These are phyloP conservation scores for Starmerella vitae DNA, from an alignment of 805 yeast genomes.

Conservation along the genomic window DNA sequence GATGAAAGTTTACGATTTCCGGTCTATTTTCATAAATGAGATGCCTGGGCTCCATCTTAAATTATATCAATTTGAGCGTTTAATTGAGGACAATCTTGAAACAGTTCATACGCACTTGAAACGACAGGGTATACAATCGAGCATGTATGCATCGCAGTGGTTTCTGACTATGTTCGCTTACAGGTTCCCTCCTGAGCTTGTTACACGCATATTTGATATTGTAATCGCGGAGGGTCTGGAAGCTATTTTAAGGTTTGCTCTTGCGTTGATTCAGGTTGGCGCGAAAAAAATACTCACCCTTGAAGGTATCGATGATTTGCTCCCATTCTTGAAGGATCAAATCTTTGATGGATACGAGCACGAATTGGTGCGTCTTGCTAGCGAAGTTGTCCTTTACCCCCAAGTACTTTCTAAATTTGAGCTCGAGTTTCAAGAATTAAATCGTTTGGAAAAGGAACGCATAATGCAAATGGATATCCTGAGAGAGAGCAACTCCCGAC, in stretches of 20 bases:
- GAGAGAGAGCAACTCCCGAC: slow-evolving; percentile 51
- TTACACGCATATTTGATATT: slow-evolving; percentile 73
- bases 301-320: slow-evolving; percentile 54
- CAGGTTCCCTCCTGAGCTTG: slow-evolving; percentile 82
- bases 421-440: slow-evolving; percentile 64
- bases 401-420: slow-evolving; percentile 55
- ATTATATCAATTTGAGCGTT: slow-evolving; percentile 79
- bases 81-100: slow-evolving; percentile 67
- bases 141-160: slow-evolving; percentile 98
- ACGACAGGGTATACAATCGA: slow-evolving; percentile 76
- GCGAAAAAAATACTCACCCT: slow-evolving; percentile 44
- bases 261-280: slow-evolving; percentile 64
- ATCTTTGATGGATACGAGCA: slow-evolving; percentile 59
- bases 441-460: slow-evolving; percentile 50
- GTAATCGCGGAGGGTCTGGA: slow-evolving; percentile 86
- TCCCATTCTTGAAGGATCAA: slow-evolving; percentile 65
- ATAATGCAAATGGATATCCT: slow-evolving; percentile 47
- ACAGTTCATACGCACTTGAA: slow-evolving; percentile 57
- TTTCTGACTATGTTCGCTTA: slow-evolving; percentile 89
- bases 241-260: slow-evolving; percentile 68
- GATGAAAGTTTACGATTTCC: slow-evolving; percentile 73
- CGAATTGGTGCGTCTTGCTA: slow-evolving; percentile 64
- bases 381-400: slow-evolving; percentile 60
- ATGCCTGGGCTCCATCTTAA: slow-evolving; percentile 86
- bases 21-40: slow-evolving; percentile 67